Evolutionary conservation across 148 eudicot genomes (phyloP).

Genomic region (Cornus florida): DNA sequence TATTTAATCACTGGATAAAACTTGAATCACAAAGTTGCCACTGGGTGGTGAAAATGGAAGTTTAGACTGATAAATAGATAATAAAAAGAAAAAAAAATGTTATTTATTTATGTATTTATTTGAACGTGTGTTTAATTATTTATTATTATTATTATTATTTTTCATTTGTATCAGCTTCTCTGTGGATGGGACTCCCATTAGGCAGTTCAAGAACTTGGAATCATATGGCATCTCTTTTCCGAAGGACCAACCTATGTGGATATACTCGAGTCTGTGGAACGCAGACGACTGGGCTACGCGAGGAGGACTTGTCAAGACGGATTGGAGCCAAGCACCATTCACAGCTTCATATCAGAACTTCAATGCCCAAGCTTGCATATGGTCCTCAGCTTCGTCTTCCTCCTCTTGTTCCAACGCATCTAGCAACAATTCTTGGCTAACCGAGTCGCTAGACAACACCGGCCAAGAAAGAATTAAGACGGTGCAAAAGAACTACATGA

Average conservation of each 20-base stretch:
- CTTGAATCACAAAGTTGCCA: too few relatives aligned
- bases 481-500: slow-evolving; percentile 13
- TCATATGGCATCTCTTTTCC: slow-evolving; percentile 1
- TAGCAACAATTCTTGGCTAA: not conserved
- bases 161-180: slow-evolving; percentile 3
- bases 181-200: slow-evolving; percentile 18
- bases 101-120: too few relatives aligned
- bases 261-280: slow-evolving; percentile 12
- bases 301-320: slow-evolving; percentile 14
- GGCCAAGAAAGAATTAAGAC: slow-evolving; percentile 4
- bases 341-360: slow-evolving; percentile 7
- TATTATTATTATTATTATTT: too few relatives aligned
- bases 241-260: slow-evolving; percentile 13
- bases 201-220: slow-evolving; percentile 17
- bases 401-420: not conserved
- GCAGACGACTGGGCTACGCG: slow-evolving; percentile 14
- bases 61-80: too few relatives aligned
- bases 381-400: slow-evolving; percentile 2
- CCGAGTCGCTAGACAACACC: slow-evolving; percentile 5
- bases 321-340: slow-evolving; percentile 16
- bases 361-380: slow-evolving; percentile 12
- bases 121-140: too few relatives aligned
- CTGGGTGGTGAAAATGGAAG: too few relatives aligned
- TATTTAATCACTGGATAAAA: too few relatives aligned
- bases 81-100: too few relatives aligned